These are phyloP conservation scores for Leccinum imitatum DNA, from an alignment of 768 basidiomycete genomes.

Conservation along the genomic window DNA sequence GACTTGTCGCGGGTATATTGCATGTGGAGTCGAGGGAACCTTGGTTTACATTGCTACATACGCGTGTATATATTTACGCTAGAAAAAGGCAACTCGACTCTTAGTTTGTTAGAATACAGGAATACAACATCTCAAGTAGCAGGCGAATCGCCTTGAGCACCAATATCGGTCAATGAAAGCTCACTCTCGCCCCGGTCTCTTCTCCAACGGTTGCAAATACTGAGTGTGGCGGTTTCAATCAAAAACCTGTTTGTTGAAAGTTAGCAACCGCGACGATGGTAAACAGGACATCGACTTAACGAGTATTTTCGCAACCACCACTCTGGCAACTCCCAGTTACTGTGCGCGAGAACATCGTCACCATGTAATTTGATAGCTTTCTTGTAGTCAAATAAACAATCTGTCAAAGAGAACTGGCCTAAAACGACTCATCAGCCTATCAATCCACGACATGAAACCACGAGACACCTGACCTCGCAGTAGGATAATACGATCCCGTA, in stretches of 20 bases:
- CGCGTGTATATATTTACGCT: slow-evolving; percentile 10
- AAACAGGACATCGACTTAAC: slow-evolving; percentile 36
- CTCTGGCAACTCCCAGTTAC: slow-evolving; percentile 88
- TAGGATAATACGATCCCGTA: slow-evolving; percentile 90
- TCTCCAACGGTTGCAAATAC: slow-evolving; percentile 84
- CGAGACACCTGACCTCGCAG: slow-evolving; percentile 55
- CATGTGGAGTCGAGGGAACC: too few species aligned
- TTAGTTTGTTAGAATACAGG: slow-evolving; percentile 10
- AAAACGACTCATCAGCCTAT: slow-evolving; percentile 7
- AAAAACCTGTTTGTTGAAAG: slow-evolving; percentile 56
- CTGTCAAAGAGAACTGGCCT: slow-evolving; percentile 80
- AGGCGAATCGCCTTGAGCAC: slow-evolving; percentile 34
- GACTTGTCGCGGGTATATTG: neutral
- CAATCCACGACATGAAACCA: slow-evolving; percentile 17
- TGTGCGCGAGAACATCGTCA: slow-evolving; percentile 87
- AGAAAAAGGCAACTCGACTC: neutral
- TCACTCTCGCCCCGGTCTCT: slow-evolving; percentile 78
- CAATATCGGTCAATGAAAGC: slow-evolving; percentile 56
- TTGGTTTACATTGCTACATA: neutral
- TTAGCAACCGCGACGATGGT: neutral
- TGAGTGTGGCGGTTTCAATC: slow-evolving; percentile 69
- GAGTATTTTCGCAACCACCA: slow-evolving; percentile 81
- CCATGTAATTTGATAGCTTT: slow-evolving; percentile 75
- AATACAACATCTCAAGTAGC: slow-evolving; percentile 12
- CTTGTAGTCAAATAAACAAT: slow-evolving; percentile 75